Evolutionary conservation across 805 yeast genomes (phyloP), one percentile per base, ranked within the genome.

Genomic region (Hyphopichia homilentoma): DNA sequence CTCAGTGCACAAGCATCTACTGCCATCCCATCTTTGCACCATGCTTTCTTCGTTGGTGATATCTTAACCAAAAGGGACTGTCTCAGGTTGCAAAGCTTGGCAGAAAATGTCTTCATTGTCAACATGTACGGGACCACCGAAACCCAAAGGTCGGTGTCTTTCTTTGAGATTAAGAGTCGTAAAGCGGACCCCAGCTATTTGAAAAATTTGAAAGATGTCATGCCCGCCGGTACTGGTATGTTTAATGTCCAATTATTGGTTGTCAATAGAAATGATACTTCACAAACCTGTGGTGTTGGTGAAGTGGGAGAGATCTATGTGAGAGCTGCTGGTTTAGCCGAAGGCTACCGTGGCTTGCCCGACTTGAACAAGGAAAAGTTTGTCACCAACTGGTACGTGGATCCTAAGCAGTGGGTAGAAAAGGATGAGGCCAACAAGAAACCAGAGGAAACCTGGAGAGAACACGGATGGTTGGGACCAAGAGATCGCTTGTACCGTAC

Each of bases 101-200:
- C 97, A 9, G 80, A 80, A 55, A 90, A 93, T 51, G 94, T 86
- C 34, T 68, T 61, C 54, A 90, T 93, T 52, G 94, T 93, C 45
- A 93, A 93, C 64, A 93, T 93, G 99, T 93, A 93, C 59, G 99
- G 99, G 52, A 93, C 99, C 24, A 93, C 99, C 7, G 99, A 93
- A 61, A 93, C 99, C 11, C 99, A 94, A 69, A 78, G 99, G 55
- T 93, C 99, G 2, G 99, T 93, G 16, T 89, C 97, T 0, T 93
- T 77, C 62, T 94, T 77, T 63, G 94, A 87, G 57, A 90, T 94
- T 40, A 79, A 85, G 26, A 77, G 94, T 18, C 71, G 86, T 44
- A 54, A 71, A 15, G 54, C 70, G 27, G 88, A 89, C 56, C 73
- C 90, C 16, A 63, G 74, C 16, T 89, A 84, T 59, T 70, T 93